Conservation (phyloP, 805 yeast species). For the Tetrapisispora taiwanensis region DNA sequence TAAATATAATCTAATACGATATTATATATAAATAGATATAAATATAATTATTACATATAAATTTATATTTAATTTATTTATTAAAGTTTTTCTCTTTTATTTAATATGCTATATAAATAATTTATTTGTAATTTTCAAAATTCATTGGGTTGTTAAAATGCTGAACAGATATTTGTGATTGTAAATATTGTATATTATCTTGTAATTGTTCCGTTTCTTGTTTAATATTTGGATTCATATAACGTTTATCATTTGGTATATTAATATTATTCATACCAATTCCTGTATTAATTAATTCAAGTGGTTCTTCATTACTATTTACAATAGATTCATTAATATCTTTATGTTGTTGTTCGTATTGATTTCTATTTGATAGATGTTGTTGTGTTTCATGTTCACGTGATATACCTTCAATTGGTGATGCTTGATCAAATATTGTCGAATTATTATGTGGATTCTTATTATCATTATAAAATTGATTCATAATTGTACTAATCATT, state of each 20-base stretch:
- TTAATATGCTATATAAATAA: too few species aligned
- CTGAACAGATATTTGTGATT: constrained; percentile 3
- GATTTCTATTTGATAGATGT: not conserved
- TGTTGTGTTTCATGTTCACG: not conserved
- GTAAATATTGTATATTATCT: constrained; percentile 1
- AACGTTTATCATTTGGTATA: not conserved
- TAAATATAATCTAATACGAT: too few species aligned
- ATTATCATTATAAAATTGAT: not conserved
- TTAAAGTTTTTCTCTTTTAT: too few species aligned
- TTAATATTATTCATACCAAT: not conserved
- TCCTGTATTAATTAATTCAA: constrained; percentile 1
- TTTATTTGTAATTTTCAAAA: not conserved
- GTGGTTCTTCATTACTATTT: not conserved
- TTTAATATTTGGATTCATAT: not conserved
- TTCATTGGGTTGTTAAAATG: not conserved
- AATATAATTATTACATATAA: too few species aligned
- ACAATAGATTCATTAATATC: not conserved
- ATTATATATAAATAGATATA: too few species aligned
- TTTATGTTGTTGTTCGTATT: not conserved
- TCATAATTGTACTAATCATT: not conserved
- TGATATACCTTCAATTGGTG: not conserved
- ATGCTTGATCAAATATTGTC: not conserved
- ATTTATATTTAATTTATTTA: too few species aligned
- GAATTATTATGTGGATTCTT: not conserved
- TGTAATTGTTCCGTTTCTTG: not conserved